Conservation (phyloP, 805 yeast species). For the Sugiyamaella mastotermitis region DNA sequence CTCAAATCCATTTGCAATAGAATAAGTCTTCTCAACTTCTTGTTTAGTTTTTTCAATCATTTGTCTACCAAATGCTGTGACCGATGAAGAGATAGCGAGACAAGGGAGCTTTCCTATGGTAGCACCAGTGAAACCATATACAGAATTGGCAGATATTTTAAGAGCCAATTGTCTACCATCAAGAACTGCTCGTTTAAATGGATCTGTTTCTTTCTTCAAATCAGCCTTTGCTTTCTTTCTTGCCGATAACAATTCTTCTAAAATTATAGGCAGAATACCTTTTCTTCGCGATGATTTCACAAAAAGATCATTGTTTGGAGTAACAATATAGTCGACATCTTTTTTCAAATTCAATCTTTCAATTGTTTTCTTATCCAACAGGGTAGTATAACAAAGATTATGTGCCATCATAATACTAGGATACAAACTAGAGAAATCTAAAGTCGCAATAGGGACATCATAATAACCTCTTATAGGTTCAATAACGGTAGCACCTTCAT, state of each 20-base stretch:
- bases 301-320: constrained; percentile 92
- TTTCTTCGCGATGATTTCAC: constrained; percentile 63
- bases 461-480: constrained; percentile 95
- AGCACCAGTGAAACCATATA: constrained; percentile 98
- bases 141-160: constrained; percentile 96
- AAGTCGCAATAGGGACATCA: constrained; percentile 94
- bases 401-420: constrained; percentile 99
- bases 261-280: constrained; percentile 88
- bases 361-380: constrained; percentile 64
- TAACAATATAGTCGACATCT: constrained; percentile 70
- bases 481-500: constrained; percentile 98
- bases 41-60: constrained; percentile 92
- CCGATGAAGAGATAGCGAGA: constrained; percentile 90
- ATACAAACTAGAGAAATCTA: constrained; percentile 95
- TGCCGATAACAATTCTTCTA: constrained; percentile 82
- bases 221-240: constrained; percentile 91
- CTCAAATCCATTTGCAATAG: constrained; percentile 74
- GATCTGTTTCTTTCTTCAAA: constrained; percentile 87
- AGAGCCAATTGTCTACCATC: constrained; percentile 97
- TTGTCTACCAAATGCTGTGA: constrained; percentile 90
- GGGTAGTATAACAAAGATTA: constrained; percentile 89
- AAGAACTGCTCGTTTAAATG: constrained; percentile 85
- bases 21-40: constrained; percentile 75
- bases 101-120: constrained; percentile 97
- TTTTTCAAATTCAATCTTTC: constrained; percentile 56